Evolutionary conservation across 1,139 yeast species (phyloP).

Genomic region (Entelexis paramagnoliae): DNA sequence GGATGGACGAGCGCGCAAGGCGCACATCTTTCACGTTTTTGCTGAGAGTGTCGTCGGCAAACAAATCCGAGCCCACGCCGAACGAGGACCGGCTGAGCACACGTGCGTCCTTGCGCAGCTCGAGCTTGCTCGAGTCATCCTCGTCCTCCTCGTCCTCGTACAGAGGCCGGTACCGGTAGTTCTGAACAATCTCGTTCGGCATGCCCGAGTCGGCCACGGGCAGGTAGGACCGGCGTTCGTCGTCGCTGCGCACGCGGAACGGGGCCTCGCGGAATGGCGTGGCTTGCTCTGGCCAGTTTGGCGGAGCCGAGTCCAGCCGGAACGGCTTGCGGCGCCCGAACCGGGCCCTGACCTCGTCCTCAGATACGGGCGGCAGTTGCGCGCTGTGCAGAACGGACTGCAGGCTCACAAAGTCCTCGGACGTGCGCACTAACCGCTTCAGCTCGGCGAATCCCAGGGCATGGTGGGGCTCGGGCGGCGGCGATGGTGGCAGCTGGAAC

Average conservation of each 20-base stretch:
- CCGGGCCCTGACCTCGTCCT: not conserved
- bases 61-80: slow-evolving; percentile 12
- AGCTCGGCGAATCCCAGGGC: slow-evolving; percentile 24
- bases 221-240: slow-evolving; percentile 12
- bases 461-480: not conserved
- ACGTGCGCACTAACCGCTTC: slow-evolving; percentile 28
- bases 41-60: slow-evolving; percentile 13
- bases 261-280: slow-evolving; percentile 11
- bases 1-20: slow-evolving; percentile 92
- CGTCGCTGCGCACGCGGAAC: slow-evolving; percentile 2
- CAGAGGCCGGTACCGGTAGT: slow-evolving; percentile 11
- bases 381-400: slow-evolving; percentile 26
- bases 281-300: slow-evolving; percentile 6
- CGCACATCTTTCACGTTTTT: slow-evolving; percentile 60
- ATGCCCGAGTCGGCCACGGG: slow-evolving; percentile 7
- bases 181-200: slow-evolving; percentile 16
- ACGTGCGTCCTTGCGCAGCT: slow-evolving; percentile 2
- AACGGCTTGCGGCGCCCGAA: not conserved
- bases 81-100: slow-evolving; percentile 7
- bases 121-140: slow-evolving; percentile 5
- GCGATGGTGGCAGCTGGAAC: not conserved
- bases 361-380: not conserved
- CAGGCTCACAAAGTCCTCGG: slow-evolving; percentile 32
- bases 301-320: not conserved
- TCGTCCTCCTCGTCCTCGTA: slow-evolving; percentile 10